Evolutionary conservation across 352 stramenopile species (phyloP), one percentile per base, ranked within the genome.

Genomic region (Globisporangium recalcitrans): DNA sequence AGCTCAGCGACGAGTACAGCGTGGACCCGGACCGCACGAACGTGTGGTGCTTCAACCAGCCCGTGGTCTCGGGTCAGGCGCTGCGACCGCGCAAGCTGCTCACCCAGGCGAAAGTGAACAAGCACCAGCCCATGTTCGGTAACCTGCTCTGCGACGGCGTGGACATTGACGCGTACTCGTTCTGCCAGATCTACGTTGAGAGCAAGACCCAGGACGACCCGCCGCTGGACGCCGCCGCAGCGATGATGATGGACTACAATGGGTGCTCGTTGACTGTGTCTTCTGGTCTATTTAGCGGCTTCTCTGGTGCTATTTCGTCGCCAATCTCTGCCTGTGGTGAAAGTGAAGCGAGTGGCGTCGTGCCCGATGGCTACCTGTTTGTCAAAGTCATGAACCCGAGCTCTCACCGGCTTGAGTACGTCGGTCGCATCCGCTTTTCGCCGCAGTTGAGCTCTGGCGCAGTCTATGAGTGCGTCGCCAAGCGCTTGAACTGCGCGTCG

Each of bases 121-220:
- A 68, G 55, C 60, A 78, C 7, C 70, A 67, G 24, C 78, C 82
- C 9, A 74, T 92, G 26, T 93, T 93, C 65, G 80, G 82, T 13
- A 74, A 78, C 36, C 52, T 90, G 57, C 75, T 93, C 5, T 80
- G 74, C 48, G 85, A 93, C 46, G 85, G 85, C 36, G 77, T 90
- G 22, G 85, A 93, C 65, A 90, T 93, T 56, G 85, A 92, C 53
- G 82, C 85, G 6, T 93, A 93, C 70, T 92, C 82, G 42, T 85
- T 87, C 64, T 89, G 80, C 52, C 74, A 91, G 57, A 75, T 91
- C 29, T 91, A 91, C 63, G 68, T 92, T 11, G 81, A 94, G 51
- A 70, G 60, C 44, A 70, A 64, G 14, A 60, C 61, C 9, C 44
- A 67, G 16, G 72, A 85, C 32, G 70, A 81, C 49, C 51, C 62